Conservation (phyloP, 495 filamentous ascomycete genomes). For the Neurospora sp. region DNA sequence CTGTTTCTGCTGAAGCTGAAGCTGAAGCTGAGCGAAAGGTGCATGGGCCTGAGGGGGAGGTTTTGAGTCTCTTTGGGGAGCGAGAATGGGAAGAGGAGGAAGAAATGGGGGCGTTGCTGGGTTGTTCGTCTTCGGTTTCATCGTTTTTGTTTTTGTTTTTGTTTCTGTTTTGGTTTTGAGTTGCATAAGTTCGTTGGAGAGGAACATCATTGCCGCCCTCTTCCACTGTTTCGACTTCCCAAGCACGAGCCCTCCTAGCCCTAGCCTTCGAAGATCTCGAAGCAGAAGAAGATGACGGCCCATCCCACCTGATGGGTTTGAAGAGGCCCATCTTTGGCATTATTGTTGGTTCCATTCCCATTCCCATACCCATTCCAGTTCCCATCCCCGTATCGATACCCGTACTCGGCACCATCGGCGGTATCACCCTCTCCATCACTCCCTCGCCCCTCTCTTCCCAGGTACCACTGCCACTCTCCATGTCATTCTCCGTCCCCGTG, state of each 20-base stretch:
- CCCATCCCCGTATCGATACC: not conserved
- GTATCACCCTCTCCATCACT: not conserved
- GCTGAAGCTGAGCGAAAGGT: not conserved
- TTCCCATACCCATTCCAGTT: not conserved
- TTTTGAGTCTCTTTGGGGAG: not conserved
- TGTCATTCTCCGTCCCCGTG: not conserved
- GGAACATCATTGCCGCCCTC: accelerated
- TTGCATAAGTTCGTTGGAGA: not conserved
- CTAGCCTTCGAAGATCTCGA: not conserved
- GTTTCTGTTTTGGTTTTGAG: not conserved
- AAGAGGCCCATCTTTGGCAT: not conserved
- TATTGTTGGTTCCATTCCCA: not conserved
- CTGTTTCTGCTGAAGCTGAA: not conserved
- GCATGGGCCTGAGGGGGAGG: not conserved
- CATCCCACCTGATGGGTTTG: not conserved
- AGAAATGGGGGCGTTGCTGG: not conserved
- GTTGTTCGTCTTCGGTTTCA: not conserved
- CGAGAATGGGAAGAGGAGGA: not conserved
- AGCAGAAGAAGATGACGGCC: not conserved
- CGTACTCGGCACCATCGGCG: not conserved
- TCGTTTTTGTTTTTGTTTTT: not conserved
- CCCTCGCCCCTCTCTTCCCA: not conserved
- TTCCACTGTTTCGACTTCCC: not conserved
- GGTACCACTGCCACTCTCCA: not conserved
- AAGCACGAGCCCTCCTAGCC: not conserved